A percentile compares a stretch with the other conserved stretches of the same genome.
These are phyloP conservation scores for Glycine latifolia DNA, from an alignment of 306 rosid species.

Conservation along the genomic window DNA sequence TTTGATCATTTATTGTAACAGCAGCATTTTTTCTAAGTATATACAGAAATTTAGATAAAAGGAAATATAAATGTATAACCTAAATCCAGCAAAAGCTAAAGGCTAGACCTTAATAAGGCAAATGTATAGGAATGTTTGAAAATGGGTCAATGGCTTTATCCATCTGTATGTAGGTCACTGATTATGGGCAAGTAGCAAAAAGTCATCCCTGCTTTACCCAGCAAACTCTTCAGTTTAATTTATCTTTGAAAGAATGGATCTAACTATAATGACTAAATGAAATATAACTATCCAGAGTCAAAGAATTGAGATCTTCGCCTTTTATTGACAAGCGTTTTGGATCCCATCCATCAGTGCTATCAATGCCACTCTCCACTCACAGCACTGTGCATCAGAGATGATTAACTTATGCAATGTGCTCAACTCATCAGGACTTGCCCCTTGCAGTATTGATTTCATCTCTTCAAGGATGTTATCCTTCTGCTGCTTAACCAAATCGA, in stretches of 20 bases:
- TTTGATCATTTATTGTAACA: slow-evolving; percentile 38
- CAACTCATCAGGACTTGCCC: slow-evolving; percentile 68
- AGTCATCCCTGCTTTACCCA: slow-evolving; percentile 48
- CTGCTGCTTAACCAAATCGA: slow-evolving; percentile 53
- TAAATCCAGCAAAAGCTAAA: slow-evolving; percentile 41
- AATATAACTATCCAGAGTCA: slow-evolving; percentile 50
- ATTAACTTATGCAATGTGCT: slow-evolving; percentile 57
- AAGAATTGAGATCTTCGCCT: slow-evolving; percentile 56
- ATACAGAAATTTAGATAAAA: slow-evolving; percentile 42
- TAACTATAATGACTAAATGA: slow-evolving; percentile 50
- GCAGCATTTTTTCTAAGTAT: slow-evolving; percentile 40
- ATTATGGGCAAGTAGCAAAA: slow-evolving; percentile 50
- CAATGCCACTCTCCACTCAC: slow-evolving; percentile 58
- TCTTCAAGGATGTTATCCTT: slow-evolving; percentile 51
- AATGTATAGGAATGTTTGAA: slow-evolving; percentile 34
- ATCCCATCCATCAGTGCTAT: slow-evolving; percentile 63
- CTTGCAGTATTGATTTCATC: slow-evolving; percentile 50
- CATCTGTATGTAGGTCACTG: slow-evolving; percentile 48
- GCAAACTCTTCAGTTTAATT: slow-evolving; percentile 45
- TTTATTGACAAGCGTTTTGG: slow-evolving; percentile 59
- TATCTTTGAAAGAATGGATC: slow-evolving; percentile 64
- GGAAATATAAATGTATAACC: slow-evolving; percentile 39
- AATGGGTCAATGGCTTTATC: slow-evolving; percentile 50
- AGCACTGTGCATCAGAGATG: slow-evolving; percentile 51
- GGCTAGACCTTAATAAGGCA: slow-evolving; percentile 29